Evolutionary conservation across 2,329 filamentous ascomycete genomes (phyloP).

Genomic region (Passalora sequoiae): DNA sequence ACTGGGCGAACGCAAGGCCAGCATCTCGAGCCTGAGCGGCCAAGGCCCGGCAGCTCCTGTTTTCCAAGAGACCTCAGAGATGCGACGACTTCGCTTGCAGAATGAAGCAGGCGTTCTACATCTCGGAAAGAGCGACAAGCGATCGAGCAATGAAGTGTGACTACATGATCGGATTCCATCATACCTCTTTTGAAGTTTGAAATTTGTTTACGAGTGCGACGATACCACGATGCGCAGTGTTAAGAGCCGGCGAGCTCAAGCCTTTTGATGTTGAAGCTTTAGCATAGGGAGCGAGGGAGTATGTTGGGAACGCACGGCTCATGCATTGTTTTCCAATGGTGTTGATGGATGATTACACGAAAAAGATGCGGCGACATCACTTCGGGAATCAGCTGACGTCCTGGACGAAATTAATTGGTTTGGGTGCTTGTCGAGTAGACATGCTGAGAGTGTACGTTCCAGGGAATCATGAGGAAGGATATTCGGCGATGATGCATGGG

Average conservation of each 20-base stretch:
- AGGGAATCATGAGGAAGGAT: no score
- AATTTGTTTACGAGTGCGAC: constrained; percentile 16
- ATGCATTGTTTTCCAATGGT: neutral
- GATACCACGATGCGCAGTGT: constrained; percentile 19
- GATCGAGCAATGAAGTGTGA: constrained; percentile 17
- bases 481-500: no score
- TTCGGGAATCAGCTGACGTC: constrained; percentile 1
- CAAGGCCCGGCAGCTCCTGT: constrained; percentile 17
- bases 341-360: neutral
- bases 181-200: constrained; percentile 5
- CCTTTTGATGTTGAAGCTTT: constrained; percentile 10
- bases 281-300: constrained; percentile 14
- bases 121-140: constrained; percentile 12
- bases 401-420: constrained; percentile 4
- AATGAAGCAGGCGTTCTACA: constrained; percentile 14
- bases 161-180: neutral
- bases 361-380: constrained; percentile 8
- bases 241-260: constrained; percentile 14
- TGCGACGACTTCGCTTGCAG: constrained; percentile 18
- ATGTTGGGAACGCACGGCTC: constrained; percentile 10
- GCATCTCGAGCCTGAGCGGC: constrained; percentile 10
- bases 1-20: constrained; percentile 27
- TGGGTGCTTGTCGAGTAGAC: neutral
- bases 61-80: constrained; percentile 19
- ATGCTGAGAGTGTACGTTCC: no score